Evolutionary conservation across 208 protist genomes (phyloP).

Genomic region (Leishmania gerbilli): DNA sequence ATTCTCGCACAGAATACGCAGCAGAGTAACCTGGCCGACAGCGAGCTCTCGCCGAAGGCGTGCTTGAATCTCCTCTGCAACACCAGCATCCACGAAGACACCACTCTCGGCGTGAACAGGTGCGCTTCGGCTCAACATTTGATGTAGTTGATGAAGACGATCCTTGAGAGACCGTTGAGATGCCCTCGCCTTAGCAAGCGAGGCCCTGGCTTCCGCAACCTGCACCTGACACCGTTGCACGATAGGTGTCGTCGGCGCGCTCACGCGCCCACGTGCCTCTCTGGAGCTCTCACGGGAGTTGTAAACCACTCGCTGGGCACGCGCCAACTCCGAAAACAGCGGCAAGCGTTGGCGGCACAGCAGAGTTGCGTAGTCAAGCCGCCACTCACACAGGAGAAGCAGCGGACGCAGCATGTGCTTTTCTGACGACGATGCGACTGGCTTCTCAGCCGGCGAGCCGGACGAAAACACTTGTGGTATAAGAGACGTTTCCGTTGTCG

Average conservation of each 20-base stretch:
- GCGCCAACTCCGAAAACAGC: conserved; percentile 8
- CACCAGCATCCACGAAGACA: neutral
- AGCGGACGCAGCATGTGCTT: neutral
- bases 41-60: conserved; percentile 18
- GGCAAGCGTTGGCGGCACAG: neutral
- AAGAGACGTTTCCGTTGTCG: neutral
- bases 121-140: neutral
- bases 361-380: neutral
- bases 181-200: neutral
- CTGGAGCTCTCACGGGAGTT: neutral
- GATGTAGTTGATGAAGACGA: conserved; percentile 13
- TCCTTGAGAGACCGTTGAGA: conserved; percentile 10
- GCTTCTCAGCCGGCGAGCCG: neutral
- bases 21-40: conserved; percentile 14
- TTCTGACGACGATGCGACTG: neutral
- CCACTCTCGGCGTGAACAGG: neutral
- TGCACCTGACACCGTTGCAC: neutral
- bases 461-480: neutral
- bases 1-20: conserved; percentile 20
- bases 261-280: no score
- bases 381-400: neutral
- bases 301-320: neutral
- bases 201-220: neutral
- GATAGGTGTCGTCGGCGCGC: neutral
- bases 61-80: neutral